These are phyloP conservation scores for Pseudovirgaria hyperparasitica DNA, from an alignment of 2,329 filamentous ascomycete species.

Conservation along the genomic window DNA sequence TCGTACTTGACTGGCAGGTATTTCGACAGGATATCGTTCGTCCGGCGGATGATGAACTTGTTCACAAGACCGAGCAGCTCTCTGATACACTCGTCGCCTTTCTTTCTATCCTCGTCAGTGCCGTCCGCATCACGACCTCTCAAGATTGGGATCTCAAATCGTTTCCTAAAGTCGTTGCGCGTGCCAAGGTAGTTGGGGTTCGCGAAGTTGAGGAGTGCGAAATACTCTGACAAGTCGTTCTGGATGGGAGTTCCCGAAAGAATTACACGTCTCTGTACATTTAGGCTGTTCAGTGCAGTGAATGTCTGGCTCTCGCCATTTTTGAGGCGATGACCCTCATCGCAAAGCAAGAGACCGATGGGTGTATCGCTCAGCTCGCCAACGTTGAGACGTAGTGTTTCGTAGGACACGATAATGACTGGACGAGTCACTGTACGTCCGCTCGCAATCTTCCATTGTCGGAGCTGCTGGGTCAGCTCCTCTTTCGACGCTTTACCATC, in stretches of 20 bases:
- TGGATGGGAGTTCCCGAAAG: slow-evolving; percentile 95
- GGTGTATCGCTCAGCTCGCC: slow-evolving; percentile 80
- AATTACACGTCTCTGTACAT: slow-evolving; percentile 85
- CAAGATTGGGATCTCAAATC: slow-evolving; percentile 85
- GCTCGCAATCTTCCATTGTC: slow-evolving; percentile 86
- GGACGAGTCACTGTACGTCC: slow-evolving; percentile 84
- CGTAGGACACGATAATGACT: slow-evolving; percentile 95
- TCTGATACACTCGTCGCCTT: slow-evolving; percentile 68
- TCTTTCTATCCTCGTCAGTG: slow-evolving; percentile 66
- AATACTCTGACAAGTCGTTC: slow-evolving; percentile 97
- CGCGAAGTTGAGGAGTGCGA: slow-evolving; percentile 88
- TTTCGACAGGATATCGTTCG: slow-evolving; percentile 95
- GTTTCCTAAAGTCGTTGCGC: slow-evolving; percentile 81
- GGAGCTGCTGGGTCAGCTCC: slow-evolving; percentile 76
- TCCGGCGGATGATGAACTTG: slow-evolving; percentile 95
- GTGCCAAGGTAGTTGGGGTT: slow-evolving; percentile 88
- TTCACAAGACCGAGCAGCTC: slow-evolving; percentile 82
- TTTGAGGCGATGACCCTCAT: slow-evolving; percentile 92
- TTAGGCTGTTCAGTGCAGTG: slow-evolving; percentile 75
- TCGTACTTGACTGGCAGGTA: slow-evolving; percentile 98
- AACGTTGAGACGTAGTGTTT: slow-evolving; percentile 82
- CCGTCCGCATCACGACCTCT: slow-evolving; percentile 84
- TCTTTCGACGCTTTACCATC: slow-evolving; percentile 95
- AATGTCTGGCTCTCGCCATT: slow-evolving; percentile 96
- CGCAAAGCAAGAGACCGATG: slow-evolving; percentile 86